phyloP scores from a whole-genome alignment of 768 basidiomycete species.

The Hemileccinum rubropunctum region DNA sequence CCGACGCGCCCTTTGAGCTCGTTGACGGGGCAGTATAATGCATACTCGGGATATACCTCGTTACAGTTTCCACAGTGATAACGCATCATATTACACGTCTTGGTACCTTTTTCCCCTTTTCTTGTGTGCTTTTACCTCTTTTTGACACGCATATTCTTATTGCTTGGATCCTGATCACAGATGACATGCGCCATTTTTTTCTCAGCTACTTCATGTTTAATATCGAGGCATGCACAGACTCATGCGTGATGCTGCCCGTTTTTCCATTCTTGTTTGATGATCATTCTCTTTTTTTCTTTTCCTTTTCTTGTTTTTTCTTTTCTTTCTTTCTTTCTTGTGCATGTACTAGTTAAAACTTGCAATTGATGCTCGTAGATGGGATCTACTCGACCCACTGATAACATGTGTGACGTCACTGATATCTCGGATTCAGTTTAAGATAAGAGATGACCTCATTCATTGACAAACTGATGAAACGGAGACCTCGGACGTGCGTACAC shows the following conservation, averaged over 20 bases:
- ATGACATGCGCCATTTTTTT: conserved; percentile 1
- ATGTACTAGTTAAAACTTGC: background rate
- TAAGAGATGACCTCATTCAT: background rate
- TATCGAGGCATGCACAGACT: background rate
- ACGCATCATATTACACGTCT: background rate
- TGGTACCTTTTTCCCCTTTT: background rate
- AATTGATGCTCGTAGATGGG: too few relatives aligned
- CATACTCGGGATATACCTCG: conserved; percentile 19
- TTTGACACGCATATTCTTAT: conserved; percentile 24
- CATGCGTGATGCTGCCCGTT: background rate
- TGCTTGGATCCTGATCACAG: conserved; percentile 9
- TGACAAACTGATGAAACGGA: too few relatives aligned
- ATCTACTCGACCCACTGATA: background rate
- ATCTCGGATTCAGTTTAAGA: background rate
- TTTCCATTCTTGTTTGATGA: background rate
- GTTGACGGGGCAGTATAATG: conserved; percentile 16
- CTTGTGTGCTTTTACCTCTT: background rate
- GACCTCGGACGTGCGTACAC: too few relatives aligned
- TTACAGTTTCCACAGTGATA: conserved; percentile 24
- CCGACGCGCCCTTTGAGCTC: conserved; percentile 18
- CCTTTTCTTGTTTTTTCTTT: background rate
- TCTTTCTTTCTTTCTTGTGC: background rate
- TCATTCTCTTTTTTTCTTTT: background rate
- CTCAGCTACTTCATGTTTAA: background rate
- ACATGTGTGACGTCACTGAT: background rate